Evolutionary conservation across 2,329 filamentous ascomycete species (phyloP).

Genomic region (Davidsoniella virescens): DNA sequence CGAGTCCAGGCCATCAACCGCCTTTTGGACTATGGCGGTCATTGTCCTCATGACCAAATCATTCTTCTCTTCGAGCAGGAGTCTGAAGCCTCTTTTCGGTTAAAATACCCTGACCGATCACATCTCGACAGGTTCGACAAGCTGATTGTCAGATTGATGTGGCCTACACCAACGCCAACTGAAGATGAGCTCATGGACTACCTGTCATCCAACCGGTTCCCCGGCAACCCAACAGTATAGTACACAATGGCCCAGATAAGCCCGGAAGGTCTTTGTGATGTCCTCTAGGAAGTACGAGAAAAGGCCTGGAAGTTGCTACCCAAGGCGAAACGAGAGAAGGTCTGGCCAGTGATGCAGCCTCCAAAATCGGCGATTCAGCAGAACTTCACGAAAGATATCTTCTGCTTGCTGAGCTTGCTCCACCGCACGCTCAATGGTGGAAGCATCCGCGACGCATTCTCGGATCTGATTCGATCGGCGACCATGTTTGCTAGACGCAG

Average conservation of each 20-base stretch:
- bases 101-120: background rate
- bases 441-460: slow-evolving; percentile 1
- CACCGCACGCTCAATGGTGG: background rate
- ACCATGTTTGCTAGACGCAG: slow-evolving; percentile 5
- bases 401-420: slow-evolving; percentile 3
- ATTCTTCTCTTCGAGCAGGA: slow-evolving; percentile 5
- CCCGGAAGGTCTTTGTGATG: slow-evolving; percentile 2
- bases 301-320: slow-evolving; percentile 7
- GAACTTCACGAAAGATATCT: background rate
- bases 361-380: slow-evolving; percentile 5
- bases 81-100: background rate
- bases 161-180: background rate
- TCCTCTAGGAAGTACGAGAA: slow-evolving; percentile 11
- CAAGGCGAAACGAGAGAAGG: background rate
- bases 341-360: slow-evolving; percentile 11
- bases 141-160: slow-evolving; percentile 5
- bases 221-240: slow-evolving; percentile 6
- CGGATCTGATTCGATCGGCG: background rate
- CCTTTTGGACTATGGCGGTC: slow-evolving; percentile 5
- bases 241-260: slow-evolving; percentile 2
- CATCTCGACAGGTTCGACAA: slow-evolving; percentile 6
- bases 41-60: slow-evolving; percentile 1
- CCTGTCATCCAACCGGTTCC: slow-evolving; percentile 6
- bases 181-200: slow-evolving; percentile 5
- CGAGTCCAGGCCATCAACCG: slow-evolving; percentile 4